A percentile compares a stretch with the other conserved stretches of the same genome.
Conservation (phyloP, 805 yeast genomes). For the Wickerhamiella azymoides region DNA sequence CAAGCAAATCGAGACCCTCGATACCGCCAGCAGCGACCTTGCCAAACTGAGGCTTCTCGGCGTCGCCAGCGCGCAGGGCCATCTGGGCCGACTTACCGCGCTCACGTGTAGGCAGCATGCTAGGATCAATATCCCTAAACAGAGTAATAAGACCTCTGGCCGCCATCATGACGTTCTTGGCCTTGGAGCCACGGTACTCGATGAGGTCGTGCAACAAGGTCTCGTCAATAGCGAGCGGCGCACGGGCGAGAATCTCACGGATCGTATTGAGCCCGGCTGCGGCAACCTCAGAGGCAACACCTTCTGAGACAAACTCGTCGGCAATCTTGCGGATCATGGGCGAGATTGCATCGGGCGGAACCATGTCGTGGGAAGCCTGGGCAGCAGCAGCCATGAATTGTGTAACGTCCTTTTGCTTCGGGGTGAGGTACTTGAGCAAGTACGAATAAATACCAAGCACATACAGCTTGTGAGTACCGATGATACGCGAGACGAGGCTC, state of each 20-base stretch:
- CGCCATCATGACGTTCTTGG: conserved; percentile 89
- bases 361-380: conserved; percentile 90
- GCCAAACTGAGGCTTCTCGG: conserved; percentile 27
- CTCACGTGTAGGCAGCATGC: conserved; percentile 79
- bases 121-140: conserved; percentile 92
- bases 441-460: conserved; percentile 82
- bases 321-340: conserved; percentile 84
- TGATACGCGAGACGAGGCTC: conserved; percentile 75
- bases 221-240: conserved; percentile 86
- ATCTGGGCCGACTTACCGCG: conserved; percentile 87
- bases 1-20: conserved; percentile 83
- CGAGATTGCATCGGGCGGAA: conserved; percentile 83
- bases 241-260: conserved; percentile 82
- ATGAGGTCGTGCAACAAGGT: conserved; percentile 77
- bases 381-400: conserved; percentile 95
- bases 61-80: conserved; percentile 53
- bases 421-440: conserved; percentile 79
- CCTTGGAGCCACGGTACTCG: conserved; percentile 82
- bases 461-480: conserved; percentile 89
- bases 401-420: conserved; percentile 88
- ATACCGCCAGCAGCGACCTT: conserved; percentile 58
- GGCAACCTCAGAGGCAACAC: conserved; percentile 96
- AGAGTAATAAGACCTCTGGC: conserved; percentile 76
- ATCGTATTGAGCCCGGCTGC: conserved; percentile 96
- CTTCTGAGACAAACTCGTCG: conserved; percentile 94